Base-by-base conservation (phyloP, 208 protist genomes). In the Strigomonas culicis region DNA sequence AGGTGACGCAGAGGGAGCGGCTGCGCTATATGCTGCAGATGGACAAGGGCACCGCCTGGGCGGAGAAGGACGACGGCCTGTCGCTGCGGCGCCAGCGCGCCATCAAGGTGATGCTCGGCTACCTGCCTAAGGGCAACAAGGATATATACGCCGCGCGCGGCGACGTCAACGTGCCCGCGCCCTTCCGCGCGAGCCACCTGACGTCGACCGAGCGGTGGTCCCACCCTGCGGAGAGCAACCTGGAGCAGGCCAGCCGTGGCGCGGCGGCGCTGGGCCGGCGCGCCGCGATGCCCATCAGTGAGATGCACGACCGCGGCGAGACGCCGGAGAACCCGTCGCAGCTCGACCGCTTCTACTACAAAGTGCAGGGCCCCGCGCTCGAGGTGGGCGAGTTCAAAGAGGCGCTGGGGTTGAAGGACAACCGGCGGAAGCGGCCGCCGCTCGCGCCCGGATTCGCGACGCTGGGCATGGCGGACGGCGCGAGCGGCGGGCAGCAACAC, bases 331-430 rank as follows among this genome's bases (percentile, higher is more conserved):
- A 88, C 62, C 80, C 85, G n/a, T 84, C 79, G 19, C 77, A 79
- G 60, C 75, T 95, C 21, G 84, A 92, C 49, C 85, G 82, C 41
- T 92, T 91, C 72, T 95, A 92, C 71, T 95, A 95, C 72, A 63
- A 71, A 8, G 70, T 86, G 34, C 77, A 89, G 44, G 88, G 88
- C 0, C 80, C 88, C 4, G 88, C 88, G 31, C 70, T 95, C 41
- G 86, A 92, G 69, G 78, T 88, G 36, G 88, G 88, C 61, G 86
- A 88, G 71, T 72, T 95, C 36, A 95, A 95, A 75, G 85, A 95
- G 65, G 83, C 88, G 22, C 66, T 95, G 19, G 88, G 88, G n/a
- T 77, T 95, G 30, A 95, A 95, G 64, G 70, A 85, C 62, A 95
- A 95, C 63, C 77, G 88, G 36, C 65, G 68, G 31, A 78, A 72